Evolutionary conservation across 345 rosid species (phyloP).

Genomic region (Bruguiera gymnorhiza): DNA sequence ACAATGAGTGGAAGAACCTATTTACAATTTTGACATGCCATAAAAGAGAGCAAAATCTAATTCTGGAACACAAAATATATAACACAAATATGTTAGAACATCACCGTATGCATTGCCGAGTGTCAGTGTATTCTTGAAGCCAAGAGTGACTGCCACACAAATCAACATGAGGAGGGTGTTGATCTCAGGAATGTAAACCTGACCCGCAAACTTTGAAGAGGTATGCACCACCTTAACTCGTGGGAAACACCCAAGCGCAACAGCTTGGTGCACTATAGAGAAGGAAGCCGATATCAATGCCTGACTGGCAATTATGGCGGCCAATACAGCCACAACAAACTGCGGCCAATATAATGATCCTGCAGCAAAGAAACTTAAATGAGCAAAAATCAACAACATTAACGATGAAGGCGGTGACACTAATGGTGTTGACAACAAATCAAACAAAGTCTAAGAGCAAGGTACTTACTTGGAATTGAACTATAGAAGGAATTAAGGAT

Average conservation of each 20-base stretch:
- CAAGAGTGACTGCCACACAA: slow-evolving; percentile 49
- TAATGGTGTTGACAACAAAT: not conserved
- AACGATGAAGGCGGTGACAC: not conserved
- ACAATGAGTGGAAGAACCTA: too few species aligned
- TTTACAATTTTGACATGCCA: too few species aligned
- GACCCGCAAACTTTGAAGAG: slow-evolving; percentile 72
- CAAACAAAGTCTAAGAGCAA: not conserved
- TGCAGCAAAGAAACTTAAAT: slow-evolving; percentile 13
- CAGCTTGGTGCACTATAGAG: slow-evolving; percentile 59
- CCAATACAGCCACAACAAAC: slow-evolving; percentile 67
- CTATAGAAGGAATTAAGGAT: slow-evolving; percentile 56
- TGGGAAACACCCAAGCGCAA: too few species aligned
- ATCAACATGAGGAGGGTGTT: slow-evolving; percentile 72
- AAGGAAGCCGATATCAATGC: slow-evolving; percentile 82
- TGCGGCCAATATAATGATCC: slow-evolving; percentile 74
- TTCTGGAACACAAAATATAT: too few species aligned
- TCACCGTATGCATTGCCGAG: slow-evolving; percentile 83
- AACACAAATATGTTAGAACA: not conserved
- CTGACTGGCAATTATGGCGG: slow-evolving; percentile 82
- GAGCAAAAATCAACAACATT: not conserved
- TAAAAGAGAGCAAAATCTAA: too few species aligned
- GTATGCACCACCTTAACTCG: slow-evolving; percentile 79
- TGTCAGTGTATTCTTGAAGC: slow-evolving; percentile 51
- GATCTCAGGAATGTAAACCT: slow-evolving; percentile 80
- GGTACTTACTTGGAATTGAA: slow-evolving; percentile 47